These are phyloP conservation scores for Leucoagaricus sp. DNA, from an alignment of 1,284 basidiomycete species.

Conservation along the genomic window DNA sequence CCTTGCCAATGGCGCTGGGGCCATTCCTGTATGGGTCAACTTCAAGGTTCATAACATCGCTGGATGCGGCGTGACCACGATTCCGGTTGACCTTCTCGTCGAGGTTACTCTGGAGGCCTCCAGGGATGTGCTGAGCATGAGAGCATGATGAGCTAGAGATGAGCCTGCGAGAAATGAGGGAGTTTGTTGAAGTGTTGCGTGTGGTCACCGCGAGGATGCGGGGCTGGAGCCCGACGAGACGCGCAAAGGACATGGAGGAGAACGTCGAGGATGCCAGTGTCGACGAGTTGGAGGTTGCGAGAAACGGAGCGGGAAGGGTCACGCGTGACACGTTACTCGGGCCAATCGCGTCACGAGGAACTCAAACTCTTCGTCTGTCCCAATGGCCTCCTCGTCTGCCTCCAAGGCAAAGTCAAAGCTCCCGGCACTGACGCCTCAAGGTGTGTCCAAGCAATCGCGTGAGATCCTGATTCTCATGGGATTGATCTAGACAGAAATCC, in stretches of 20 bases:
- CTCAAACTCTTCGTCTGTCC: slow-evolving; percentile 30
- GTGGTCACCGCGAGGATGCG: slow-evolving; percentile 27
- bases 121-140: slow-evolving; percentile 33
- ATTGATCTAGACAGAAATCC: slow-evolving; percentile 68
- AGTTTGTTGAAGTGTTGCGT: slow-evolving; percentile 31
- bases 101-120: slow-evolving; percentile 10
- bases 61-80: slow-evolving; percentile 24
- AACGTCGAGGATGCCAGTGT: slow-evolving; percentile 37
- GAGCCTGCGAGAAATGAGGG: slow-evolving; percentile 48
- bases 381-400: slow-evolving; percentile 32
- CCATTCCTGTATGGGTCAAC: slow-evolving; percentile 70
- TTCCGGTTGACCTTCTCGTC: slow-evolving; percentile 14
- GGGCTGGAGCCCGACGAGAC: slow-evolving; percentile 40
- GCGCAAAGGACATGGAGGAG: slow-evolving; percentile 52
- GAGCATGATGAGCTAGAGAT: slow-evolving; percentile 41
- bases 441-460: slow-evolving; percentile 42
- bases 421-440: slow-evolving; percentile 64
- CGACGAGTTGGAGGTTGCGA: slow-evolving; percentile 28
- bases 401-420: slow-evolving; percentile 57
- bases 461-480: slow-evolving; percentile 30
- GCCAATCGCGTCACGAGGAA: slow-evolving; percentile 54
- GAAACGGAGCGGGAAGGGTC: slow-evolving; percentile 37
- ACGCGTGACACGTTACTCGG: slow-evolving; percentile 32
- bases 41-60: slow-evolving; percentile 7
- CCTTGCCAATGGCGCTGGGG: slow-evolving; percentile 92